These are phyloP conservation scores for Paraconiothyrium sp. DNA, from an alignment of 2,329 filamentous ascomycete genomes.

Conservation along the genomic window DNA sequence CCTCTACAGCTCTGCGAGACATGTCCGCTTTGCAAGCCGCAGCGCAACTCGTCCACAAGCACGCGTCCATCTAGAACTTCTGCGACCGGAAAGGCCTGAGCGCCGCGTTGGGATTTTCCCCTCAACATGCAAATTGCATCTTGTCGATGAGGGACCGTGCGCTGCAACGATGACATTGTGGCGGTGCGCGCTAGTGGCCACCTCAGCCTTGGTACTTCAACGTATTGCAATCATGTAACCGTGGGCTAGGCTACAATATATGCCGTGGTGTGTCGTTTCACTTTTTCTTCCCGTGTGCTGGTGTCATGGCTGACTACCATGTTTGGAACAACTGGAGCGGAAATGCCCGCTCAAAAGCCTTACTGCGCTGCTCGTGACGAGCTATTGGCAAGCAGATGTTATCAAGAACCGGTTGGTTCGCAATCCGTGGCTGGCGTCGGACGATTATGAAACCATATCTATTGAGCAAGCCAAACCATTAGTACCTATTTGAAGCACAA, in stretches of 20 bases:
- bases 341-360: too few species aligned
- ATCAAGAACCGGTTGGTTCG: too few species aligned
- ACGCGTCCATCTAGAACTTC: not conserved
- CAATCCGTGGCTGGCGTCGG: not conserved
- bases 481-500: not conserved
- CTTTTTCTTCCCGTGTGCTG: too few species aligned
- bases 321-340: too few species aligned
- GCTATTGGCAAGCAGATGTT: too few species aligned
- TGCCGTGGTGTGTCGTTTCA: not conserved
- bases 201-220: not conserved
- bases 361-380: too few species aligned
- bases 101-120: too few species aligned
- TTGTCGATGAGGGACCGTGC: slow-evolving; percentile 32
- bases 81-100: slow-evolving; percentile 8
- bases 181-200: slow-evolving; percentile 9
- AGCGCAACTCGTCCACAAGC: too few species aligned
- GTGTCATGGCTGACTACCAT: too few species aligned
- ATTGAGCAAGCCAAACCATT: not conserved
- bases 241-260: not conserved
- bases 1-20: not conserved
- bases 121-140: slow-evolving; percentile 11
- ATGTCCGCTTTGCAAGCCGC: too few species aligned
- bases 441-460: not conserved
- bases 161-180: slow-evolving; percentile 1
- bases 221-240: not conserved